These are phyloP conservation scores for Kwoniella sp. DNA, from an alignment of 768 basidiomycete genomes.

Conservation along the genomic window DNA sequence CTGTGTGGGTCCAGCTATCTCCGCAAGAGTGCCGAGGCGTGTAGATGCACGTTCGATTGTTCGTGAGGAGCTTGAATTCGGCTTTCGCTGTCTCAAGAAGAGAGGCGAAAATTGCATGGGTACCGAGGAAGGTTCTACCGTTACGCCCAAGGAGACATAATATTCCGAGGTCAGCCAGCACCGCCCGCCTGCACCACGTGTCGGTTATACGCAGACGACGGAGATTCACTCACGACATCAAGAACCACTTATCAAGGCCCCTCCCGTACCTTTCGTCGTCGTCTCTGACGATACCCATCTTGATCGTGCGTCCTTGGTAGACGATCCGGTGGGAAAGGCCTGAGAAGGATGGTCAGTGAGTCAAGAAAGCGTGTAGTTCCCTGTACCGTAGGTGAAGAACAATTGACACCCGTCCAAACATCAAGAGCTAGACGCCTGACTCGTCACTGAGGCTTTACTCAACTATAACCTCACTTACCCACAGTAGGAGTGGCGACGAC, in stretches of 20 bases:
- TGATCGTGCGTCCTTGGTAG: slow-evolving; percentile 8
- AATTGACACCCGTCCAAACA: no score
- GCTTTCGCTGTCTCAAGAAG: background rate
- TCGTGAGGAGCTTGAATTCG: slow-evolving; percentile 1
- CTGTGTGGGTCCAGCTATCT: background rate
- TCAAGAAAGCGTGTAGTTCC: no score
- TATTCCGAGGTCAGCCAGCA: background rate
- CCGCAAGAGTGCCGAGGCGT: background rate
- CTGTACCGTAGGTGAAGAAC: no score
- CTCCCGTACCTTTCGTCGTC: background rate
- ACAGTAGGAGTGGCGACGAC: slow-evolving; percentile 4
- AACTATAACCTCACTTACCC: background rate
- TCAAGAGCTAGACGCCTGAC: no score
- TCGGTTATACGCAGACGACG: background rate
- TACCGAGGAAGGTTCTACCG: background rate
- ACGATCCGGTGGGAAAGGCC: background rate
- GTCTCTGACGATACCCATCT: slow-evolving; percentile 1
- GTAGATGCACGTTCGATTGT: background rate
- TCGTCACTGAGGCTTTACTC: no score
- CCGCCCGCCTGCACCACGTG: no score
- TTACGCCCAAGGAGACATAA: background rate
- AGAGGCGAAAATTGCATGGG: background rate
- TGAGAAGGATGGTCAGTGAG: background rate
- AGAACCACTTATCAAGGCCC: background rate
- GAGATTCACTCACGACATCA: slow-evolving; percentile 9